Conservation (phyloP, 108 stramenopile species). For the Stephanodiscus minutulus region DNA sequence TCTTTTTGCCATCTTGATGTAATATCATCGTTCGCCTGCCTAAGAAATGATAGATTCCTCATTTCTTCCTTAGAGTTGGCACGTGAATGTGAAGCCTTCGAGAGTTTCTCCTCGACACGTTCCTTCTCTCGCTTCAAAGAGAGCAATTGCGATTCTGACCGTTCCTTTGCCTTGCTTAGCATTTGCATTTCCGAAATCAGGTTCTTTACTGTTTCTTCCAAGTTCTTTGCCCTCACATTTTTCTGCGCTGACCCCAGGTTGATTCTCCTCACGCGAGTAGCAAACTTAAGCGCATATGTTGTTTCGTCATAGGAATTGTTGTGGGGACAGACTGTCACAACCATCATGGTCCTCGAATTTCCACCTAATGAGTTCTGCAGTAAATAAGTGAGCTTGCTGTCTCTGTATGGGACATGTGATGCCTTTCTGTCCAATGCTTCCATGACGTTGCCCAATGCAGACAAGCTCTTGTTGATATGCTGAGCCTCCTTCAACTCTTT, state of each 20-base stretch:
- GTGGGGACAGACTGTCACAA: conserved; percentile 94
- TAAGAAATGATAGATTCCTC: conserved; percentile 73
- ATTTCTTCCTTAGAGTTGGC: conserved; percentile 69
- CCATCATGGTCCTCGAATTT: conserved; percentile 94
- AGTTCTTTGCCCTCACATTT: conserved; percentile 86
- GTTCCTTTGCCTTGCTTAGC: conserved; percentile 77
- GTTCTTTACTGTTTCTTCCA: conserved; percentile 90
- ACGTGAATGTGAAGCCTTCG: conserved; percentile 56
- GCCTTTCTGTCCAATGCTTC: conserved; percentile 91
- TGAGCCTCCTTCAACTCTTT: conserved; percentile 94
- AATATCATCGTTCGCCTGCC: conserved; percentile 82
- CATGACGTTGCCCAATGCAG: conserved; percentile 98
- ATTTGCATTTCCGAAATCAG: conserved; percentile 78
- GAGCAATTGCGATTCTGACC: conserved; percentile 74
- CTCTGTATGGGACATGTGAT: conserved; percentile 93
- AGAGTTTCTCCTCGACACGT: conserved; percentile 78
- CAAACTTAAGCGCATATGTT: conserved; percentile 96
- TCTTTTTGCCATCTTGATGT: conserved; percentile 88
- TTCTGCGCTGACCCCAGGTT: conserved; percentile 87
- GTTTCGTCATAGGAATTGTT: conserved; percentile 92
- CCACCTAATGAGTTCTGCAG: conserved; percentile 96
- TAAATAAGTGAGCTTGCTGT: conserved; percentile 94
- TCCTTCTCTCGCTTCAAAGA: conserved; percentile 77
- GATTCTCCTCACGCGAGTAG: conserved; percentile 91
- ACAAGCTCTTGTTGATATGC: conserved; percentile 98